phyloP scores from a whole-genome alignment of 495 filamentous ascomycete genomes.

The Penicillium canescens region DNA sequence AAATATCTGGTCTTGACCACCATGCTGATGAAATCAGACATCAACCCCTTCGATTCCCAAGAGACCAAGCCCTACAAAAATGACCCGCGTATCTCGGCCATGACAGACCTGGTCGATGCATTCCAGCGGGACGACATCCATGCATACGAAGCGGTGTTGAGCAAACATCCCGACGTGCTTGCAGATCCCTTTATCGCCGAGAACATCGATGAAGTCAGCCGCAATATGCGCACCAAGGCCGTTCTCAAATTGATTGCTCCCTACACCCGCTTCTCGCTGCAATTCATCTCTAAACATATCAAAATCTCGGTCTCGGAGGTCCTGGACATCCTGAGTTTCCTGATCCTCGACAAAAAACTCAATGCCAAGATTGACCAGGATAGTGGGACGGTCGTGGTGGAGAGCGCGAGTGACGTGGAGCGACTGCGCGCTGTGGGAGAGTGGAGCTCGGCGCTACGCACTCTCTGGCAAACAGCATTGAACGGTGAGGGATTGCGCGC shows the following conservation, averaged over 20 bases:
- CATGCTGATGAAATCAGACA: slow-evolving; percentile 99
- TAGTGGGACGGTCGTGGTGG: slow-evolving; percentile 77
- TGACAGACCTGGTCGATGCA: slow-evolving; percentile 95
- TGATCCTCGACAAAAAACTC: slow-evolving; percentile 87
- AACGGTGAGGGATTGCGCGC: slow-evolving; percentile 72
- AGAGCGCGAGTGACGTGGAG: slow-evolving; percentile 70
- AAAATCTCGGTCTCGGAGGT: slow-evolving; percentile 83
- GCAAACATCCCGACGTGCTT: slow-evolving; percentile 85
- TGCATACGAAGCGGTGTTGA: slow-evolving; percentile 81
- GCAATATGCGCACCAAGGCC: slow-evolving; percentile 96
- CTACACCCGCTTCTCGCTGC: slow-evolving; percentile 86
- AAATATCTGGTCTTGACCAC: slow-evolving; percentile 96
- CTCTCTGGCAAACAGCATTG: slow-evolving; percentile 64
- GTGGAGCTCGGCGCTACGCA: slow-evolving; percentile 68
- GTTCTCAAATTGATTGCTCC: slow-evolving; percentile 91
- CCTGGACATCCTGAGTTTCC: slow-evolving; percentile 86
- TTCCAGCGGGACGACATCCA: slow-evolving; percentile 96
- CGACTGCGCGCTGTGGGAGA: slow-evolving; percentile 71
- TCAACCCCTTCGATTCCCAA: slow-evolving; percentile 98
- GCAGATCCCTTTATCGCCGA: slow-evolving; percentile 96
- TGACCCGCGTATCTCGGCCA: slow-evolving; percentile 90
- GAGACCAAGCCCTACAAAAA: slow-evolving; percentile 99
- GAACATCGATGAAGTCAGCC: slow-evolving; percentile 98
- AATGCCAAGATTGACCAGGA: slow-evolving; percentile 88
- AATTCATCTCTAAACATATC: slow-evolving; percentile 82